phyloP scores from a whole-genome alignment of 2,329 filamentous ascomycete genomes.

The Cadophora luteo-olivacea region DNA sequence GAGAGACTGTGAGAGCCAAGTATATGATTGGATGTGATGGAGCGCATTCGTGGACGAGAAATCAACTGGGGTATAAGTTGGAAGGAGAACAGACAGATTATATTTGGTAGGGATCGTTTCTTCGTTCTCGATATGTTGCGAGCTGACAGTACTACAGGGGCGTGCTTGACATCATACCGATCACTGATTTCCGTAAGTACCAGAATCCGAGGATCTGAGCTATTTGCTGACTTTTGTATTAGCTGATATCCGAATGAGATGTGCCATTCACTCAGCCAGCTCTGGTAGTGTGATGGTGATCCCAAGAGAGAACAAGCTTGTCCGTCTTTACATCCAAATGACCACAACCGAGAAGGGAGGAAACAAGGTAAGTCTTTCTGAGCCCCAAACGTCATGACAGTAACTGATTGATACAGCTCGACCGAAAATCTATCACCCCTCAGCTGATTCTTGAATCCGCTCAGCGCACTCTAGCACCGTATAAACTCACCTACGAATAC shows the following conservation, averaged over 20 bases:
- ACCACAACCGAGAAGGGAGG: constrained; percentile 53
- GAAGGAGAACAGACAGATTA: constrained; percentile 63
- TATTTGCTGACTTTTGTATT: constrained; percentile 50
- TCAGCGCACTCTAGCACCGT: constrained; percentile 69
- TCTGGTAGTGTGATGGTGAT: constrained; percentile 66
- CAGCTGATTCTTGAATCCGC: constrained; percentile 68
- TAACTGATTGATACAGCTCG: constrained; percentile 49
- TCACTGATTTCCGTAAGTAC: constrained; percentile 52
- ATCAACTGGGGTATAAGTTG: constrained; percentile 60
- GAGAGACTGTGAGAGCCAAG: constrained; percentile 62
- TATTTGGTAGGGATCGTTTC: constrained; percentile 57
- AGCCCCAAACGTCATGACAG: background rate
- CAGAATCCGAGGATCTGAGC: too few relatives aligned
- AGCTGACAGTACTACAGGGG: constrained; percentile 43
- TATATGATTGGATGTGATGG: constrained; percentile 70
- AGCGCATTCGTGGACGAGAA: constrained; percentile 59
- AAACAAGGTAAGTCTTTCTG: constrained; percentile 37
- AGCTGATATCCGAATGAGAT: constrained; percentile 67
- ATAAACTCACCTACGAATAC: constrained; percentile 67
- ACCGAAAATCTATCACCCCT: constrained; percentile 67
- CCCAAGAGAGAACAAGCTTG: constrained; percentile 61
- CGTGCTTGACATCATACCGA: constrained; percentile 54
- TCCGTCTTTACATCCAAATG: constrained; percentile 70
- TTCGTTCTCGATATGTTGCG: constrained; percentile 43
- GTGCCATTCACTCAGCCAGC: constrained; percentile 57